Evolutionary conservation across 2,329 filamentous ascomycete genomes (phyloP).

Genomic region (Botryotinia globosa): DNA sequence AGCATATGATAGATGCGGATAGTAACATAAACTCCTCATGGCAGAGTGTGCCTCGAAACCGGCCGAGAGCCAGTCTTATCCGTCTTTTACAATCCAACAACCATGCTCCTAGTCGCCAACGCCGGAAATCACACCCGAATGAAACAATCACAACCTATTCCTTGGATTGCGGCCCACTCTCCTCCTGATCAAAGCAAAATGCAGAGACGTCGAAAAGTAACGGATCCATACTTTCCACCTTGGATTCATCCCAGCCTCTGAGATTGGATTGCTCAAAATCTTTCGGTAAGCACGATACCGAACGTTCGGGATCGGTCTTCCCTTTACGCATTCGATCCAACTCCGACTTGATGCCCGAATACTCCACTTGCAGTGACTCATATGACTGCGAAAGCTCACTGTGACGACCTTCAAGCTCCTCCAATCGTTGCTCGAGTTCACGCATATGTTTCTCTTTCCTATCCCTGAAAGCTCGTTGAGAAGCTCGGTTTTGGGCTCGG

Average conservation of each 20-base stretch:
- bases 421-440: constrained; percentile 58
- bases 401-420: constrained; percentile 53
- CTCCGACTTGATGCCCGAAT: constrained; percentile 36
- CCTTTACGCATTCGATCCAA: constrained; percentile 35
- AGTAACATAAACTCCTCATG: constrained; percentile 5
- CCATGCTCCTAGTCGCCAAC: constrained; percentile 12
- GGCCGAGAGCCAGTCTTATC: constrained; percentile 6
- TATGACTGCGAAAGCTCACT: constrained; percentile 55
- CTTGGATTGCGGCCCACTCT: constrained; percentile 17
- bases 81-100: neutral
- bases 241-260: constrained; percentile 30
- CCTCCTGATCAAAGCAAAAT: constrained; percentile 37
- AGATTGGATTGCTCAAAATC: constrained; percentile 22
- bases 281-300: constrained; percentile 8
- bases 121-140: constrained; percentile 12
- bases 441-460: constrained; percentile 64
- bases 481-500: constrained; percentile 59
- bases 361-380: constrained; percentile 45
- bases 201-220: constrained; percentile 38
- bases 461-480: constrained; percentile 59
- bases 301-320: constrained; percentile 19
- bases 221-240: constrained; percentile 34
- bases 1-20: constrained; percentile 4
- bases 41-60: neutral
- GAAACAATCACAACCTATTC: constrained; percentile 4